Base-by-base conservation (phyloP, 2,329 filamentous ascomycete species). In the Boeremia exigua region DNA sequence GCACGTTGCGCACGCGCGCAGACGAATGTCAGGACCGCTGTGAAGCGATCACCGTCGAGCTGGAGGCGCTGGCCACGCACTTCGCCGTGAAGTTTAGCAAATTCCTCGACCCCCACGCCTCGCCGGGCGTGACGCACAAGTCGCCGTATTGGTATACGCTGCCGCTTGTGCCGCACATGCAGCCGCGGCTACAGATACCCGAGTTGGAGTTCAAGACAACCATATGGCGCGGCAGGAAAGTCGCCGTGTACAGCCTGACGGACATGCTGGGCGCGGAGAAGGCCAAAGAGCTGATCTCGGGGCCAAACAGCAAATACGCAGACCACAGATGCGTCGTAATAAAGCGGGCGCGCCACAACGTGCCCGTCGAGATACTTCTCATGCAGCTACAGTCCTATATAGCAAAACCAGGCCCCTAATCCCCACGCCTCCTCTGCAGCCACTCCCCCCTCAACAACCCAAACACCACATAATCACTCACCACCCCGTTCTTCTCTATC, bases 401-500 rank as follows among this genome's bases (percentile, higher is more conserved):
- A 29, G 69, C 71, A 40, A 33, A 50, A 23, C 60, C 67, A 6
- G 65, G 64, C 10, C 15, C n/a, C 36, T 8, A 19, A 6, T 14
- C 30, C 6, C 6, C 28, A 27, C n/a, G n/a, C n/a, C 14, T 32
- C n/a, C 40, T 46, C 52, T 47, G 59, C 52, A 68, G 61, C 72
- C 70, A 73, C 28, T 73, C 69, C 8, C 27, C 48, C 53, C 71
- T 75, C 44, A 72, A 59, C 56, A 75, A 54, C 3, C 76, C 77
- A 61, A 66, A 76, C 14, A 75, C 28, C 44, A 74, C 58, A 53
- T 70, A 28, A 62, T 74, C 75, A 48, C 48, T 49, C 4, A 72
- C 56, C 43, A 65, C 56, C 0, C 75, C 77, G 49, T 70, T 47
- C 68, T 77, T 79, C 54, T 65, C 67, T 12, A 68, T 59, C 50